Base-by-base conservation (phyloP, 1,284 basidiomycete genomes). In the Microbotryomycetes sp. region DNA sequence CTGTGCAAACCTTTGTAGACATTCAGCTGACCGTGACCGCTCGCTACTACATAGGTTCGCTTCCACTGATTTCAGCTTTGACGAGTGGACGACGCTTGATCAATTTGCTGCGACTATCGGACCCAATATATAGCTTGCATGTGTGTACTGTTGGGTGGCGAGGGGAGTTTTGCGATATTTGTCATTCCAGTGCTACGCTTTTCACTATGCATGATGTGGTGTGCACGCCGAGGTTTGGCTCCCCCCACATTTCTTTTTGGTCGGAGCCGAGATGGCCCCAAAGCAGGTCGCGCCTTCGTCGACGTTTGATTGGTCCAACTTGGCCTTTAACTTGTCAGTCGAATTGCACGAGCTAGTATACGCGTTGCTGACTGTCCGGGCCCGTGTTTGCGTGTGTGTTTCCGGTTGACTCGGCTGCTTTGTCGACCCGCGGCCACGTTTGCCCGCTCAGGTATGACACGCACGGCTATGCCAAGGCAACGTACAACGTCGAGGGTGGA, bases 401-500 rank as follows among this genome's bases (percentile, higher is more conserved):
- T 18, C 9, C 35, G 35, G 35, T 18, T 41, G 35, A 41, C 9
- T 9, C 35, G 35, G 35, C 18, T 18, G 35, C 18, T 41, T 9
- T 18, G 35, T 41, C 9, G 35, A 9, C n/a, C n/a, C n/a, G n/a
- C 35, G 35, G 35, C 35, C 35, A 41, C 35, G 35, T 41, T 41
- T 9, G 18, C 35, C 35, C 35, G 35, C 35, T 41, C 35, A 41
- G 35, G 35, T 41, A 41, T 18, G 18, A 41, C 35, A 41, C 35
- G 35, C 9, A 41, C 18, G 35, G 35, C 35, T 41, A 41, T 18
- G 35, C 35, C 11, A 41, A 18, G 11, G 35, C 18, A 18, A 41
- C 35, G 9, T 41, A 41, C 35, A 41, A 9, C 11, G 18, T 18
- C 3, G 45, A 70, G 28, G 72, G 71, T 54, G 56, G 69, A 45